Percentiles rank a stretch among this genome's conserved stretches.
Evolutionary conservation across 1,139 yeast genomes (phyloP).

Genomic region (Geotrichum candidum): DNA sequence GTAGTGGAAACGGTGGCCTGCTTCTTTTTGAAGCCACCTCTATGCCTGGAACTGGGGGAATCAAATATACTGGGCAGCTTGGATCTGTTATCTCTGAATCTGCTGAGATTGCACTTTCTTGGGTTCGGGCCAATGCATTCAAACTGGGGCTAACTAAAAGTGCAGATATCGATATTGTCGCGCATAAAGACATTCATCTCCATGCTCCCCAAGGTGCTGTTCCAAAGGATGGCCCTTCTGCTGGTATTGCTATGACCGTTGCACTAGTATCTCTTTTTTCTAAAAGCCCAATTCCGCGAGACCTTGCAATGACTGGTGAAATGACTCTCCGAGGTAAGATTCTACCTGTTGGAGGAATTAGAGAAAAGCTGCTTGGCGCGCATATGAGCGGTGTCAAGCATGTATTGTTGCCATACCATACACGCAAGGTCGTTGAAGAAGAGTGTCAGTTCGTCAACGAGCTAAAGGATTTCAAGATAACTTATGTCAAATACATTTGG

Average conservation of each 20-base stretch:
- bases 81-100: constrained; percentile 82
- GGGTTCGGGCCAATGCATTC: constrained; percentile 57
- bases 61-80: constrained; percentile 71
- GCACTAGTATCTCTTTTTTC: constrained; percentile 69
- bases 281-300: constrained; percentile 58
- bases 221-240: constrained; percentile 89
- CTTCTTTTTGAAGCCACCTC: constrained; percentile 75
- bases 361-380: constrained; percentile 81
- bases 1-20: constrained; percentile 83
- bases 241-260: constrained; percentile 85
- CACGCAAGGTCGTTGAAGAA: constrained; percentile 66
- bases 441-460: constrained; percentile 41
- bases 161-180: constrained; percentile 40
- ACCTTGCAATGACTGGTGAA: constrained; percentile 91
- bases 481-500: constrained; percentile 70
- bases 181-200: constrained; percentile 60
- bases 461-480: constrained; percentile 51
- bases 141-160: constrained; percentile 33
- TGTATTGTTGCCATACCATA: constrained; percentile 64
- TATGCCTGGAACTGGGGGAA: constrained; percentile 47
- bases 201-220: constrained; percentile 90
- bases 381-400: constrained; percentile 61
- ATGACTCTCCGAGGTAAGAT: constrained; percentile 81
- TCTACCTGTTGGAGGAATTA: constrained; percentile 83
- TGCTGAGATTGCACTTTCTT: constrained; percentile 70